Conservation (phyloP, 495 filamentous ascomycete species). For the Penicillium roqueforti region DNA sequence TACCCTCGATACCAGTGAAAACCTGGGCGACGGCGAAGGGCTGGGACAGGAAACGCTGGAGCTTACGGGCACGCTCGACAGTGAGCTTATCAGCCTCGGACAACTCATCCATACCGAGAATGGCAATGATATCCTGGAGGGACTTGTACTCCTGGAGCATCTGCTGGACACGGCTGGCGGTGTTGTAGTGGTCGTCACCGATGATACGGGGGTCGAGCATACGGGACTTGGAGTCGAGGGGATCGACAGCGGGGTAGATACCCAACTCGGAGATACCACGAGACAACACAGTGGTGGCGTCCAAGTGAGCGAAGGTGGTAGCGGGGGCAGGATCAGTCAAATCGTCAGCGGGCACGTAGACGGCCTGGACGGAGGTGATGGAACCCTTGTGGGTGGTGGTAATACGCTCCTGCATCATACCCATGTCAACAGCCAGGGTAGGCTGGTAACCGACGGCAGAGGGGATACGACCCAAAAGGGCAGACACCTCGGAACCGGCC, state of each 20-base stretch:
- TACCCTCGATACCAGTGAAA: conserved; percentile 98
- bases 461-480: conserved; percentile 98
- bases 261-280: conserved; percentile 99
- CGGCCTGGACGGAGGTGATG: conserved; percentile 99
- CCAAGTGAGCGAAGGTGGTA: conserved; percentile 99
- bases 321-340: conserved; percentile 99
- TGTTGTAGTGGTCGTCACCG: conserved; percentile 95
- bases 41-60: conserved; percentile 99
- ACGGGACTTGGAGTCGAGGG: conserved; percentile 98
- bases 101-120: conserved; percentile 99
- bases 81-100: conserved; percentile 99
- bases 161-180: conserved; percentile 91
- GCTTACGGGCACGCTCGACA: conserved; percentile 99
- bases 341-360: conserved; percentile 99
- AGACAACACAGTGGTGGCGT: conserved; percentile 99
- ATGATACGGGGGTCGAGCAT: conserved; percentile 99
- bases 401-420: conserved; percentile 99
- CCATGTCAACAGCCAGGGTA: conserved; percentile 99
- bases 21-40: conserved; percentile 98
- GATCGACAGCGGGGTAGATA: conserved; percentile 99
- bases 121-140: conserved; percentile 99
- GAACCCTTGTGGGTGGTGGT: conserved; percentile 99
- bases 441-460: conserved; percentile 99
- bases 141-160: conserved; percentile 99
- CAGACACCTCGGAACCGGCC: conserved; percentile 99